phyloP scores from a whole-genome alignment of 2,329 filamentous ascomycete species.

The Calonectria honghensis region DNA sequence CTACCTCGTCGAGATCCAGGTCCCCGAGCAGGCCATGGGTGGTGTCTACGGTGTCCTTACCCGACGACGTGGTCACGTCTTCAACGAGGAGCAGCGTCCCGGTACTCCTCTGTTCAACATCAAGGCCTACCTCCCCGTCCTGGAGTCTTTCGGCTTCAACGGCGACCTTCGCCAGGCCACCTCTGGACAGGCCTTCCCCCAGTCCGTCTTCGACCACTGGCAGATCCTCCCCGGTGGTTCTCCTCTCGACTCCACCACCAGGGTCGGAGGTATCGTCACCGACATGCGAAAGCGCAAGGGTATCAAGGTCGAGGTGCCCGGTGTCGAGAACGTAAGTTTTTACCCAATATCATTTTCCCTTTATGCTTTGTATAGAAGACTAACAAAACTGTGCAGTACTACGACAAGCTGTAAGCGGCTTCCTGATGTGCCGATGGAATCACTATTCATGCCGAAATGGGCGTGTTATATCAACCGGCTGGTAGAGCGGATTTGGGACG shows the following conservation, averaged over 20 bases:
- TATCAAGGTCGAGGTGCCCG: slow-evolving; percentile 96
- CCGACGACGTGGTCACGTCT: slow-evolving; percentile 98
- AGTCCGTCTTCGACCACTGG: slow-evolving; percentile 99
- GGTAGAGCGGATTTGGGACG: slow-evolving; percentile 57
- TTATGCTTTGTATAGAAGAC: slow-evolving; percentile 20
- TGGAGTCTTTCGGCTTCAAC: slow-evolving; percentile 99
- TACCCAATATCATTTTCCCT: background rate
- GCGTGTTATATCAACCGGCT: slow-evolving; percentile 65
- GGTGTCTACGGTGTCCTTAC: slow-evolving; percentile 99
- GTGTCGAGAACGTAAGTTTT: slow-evolving; percentile 92
- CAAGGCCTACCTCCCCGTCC: slow-evolving; percentile 97
- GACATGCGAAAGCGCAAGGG: slow-evolving; percentile 99
- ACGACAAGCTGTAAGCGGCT: slow-evolving; percentile 94
- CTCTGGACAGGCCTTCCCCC: slow-evolving; percentile 98
- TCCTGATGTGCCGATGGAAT: slow-evolving; percentile 67
- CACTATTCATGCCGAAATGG: slow-evolving; percentile 65
- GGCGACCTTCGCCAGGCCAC: slow-evolving; percentile 95
- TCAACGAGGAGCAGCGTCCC: slow-evolving; percentile 97
- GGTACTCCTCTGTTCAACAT: slow-evolving; percentile 99
- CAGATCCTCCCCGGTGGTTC: slow-evolving; percentile 96
- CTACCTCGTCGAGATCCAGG: slow-evolving; percentile 99
- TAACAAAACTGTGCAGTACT: slow-evolving; percentile 79
- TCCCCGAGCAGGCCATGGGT: slow-evolving; percentile 98
- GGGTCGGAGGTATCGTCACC: slow-evolving; percentile 88
- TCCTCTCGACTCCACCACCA: slow-evolving; percentile 86